Evolutionary conservation across 495 filamentous ascomycete genomes (phyloP).

Genomic region (Cenococcum geophilum): DNA sequence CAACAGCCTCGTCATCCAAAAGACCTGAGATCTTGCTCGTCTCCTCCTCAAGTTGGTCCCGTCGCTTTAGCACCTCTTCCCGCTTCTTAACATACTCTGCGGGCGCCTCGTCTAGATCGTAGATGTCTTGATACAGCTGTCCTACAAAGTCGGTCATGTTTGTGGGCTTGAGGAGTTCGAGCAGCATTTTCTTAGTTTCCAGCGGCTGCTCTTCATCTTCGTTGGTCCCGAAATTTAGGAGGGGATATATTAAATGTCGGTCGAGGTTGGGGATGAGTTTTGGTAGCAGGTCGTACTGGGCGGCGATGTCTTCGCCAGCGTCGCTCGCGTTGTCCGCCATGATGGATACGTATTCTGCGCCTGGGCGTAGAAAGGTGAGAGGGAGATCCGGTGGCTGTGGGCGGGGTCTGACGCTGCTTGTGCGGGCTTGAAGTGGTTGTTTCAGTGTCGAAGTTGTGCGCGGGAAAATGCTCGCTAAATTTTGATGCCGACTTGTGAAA

Average conservation of each 20-base stretch:
- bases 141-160: slow-evolving; percentile 98
- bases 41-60: slow-evolving; percentile 76
- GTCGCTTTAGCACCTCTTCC: slow-evolving; percentile 75
- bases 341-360: slow-evolving; percentile 19
- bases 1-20: slow-evolving; percentile 77
- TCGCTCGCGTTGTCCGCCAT: slow-evolving; percentile 51
- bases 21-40: slow-evolving; percentile 79
- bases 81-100: slow-evolving; percentile 80
- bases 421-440: slow-evolving; percentile 2
- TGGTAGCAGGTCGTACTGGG: slow-evolving; percentile 74
- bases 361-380: neutral
- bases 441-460: slow-evolving; percentile 1
- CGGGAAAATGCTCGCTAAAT: slow-evolving; percentile 5
- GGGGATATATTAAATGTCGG: slow-evolving; percentile 88
- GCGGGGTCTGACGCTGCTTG: neutral
- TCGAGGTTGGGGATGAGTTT: slow-evolving; percentile 90
- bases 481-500: neutral
- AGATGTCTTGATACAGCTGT: slow-evolving; percentile 76
- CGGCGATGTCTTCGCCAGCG: slow-evolving; percentile 48
- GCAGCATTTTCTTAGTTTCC: slow-evolving; percentile 76
- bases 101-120: slow-evolving; percentile 69
- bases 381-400: neutral
- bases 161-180: slow-evolving; percentile 84
- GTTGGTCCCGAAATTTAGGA: slow-evolving; percentile 71
- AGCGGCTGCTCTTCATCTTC: slow-evolving; percentile 54